Evolutionary conservation across 78 protist species (phyloP), one percentile per base, ranked within the genome.

Genomic region (Pigoraptor vietnamica): DNA sequence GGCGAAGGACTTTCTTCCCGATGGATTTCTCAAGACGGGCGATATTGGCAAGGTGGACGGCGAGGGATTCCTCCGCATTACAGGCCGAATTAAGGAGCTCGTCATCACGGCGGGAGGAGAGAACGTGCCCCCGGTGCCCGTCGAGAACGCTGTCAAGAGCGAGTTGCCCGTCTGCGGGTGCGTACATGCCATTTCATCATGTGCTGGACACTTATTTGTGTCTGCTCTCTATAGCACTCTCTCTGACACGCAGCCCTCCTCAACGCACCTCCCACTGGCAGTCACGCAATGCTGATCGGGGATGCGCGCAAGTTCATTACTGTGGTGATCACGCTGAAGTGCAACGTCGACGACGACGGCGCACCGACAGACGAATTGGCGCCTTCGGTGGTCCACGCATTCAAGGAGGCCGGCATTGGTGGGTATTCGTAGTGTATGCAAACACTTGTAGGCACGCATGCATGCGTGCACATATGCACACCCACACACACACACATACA

Each of bases 31-130:
- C 37, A 96, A 96, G 91, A 48, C 96, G 39, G 98, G 98, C 33
- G 98, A 97, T 88, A 36, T 92, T 0, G 98, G 98, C 81, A 37
- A 36, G 0, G 10, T 95, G n/a, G 97, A 94, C 81, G 88, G 29
- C 21, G 90, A 93, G 21, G 97, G 97, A 0, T 86, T 83, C 86
- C 88, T 94, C 39, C 40, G 38, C 89, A 96, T 97, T 40, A 94
- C 97, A 0, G 98, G 97, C 56, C 89, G 98, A 32, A 90, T 91
- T 93, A 97, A 97, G 92, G 98, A 97, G 90, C 40, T 97, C 25
- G 94, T 97, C 90, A 97, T 97, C 90, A 94, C 96, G 10, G 99
- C 99, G 0, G 99, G 99, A 34, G 99, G 99, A 39, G 99, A 97
- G 88, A 97, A 97, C 83, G 92, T 97, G 6, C 94, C 99, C 23